These are phyloP conservation scores for Malassezia sympodialis DNA, from an alignment of 1,284 basidiomycete species.

Conservation along the genomic window DNA sequence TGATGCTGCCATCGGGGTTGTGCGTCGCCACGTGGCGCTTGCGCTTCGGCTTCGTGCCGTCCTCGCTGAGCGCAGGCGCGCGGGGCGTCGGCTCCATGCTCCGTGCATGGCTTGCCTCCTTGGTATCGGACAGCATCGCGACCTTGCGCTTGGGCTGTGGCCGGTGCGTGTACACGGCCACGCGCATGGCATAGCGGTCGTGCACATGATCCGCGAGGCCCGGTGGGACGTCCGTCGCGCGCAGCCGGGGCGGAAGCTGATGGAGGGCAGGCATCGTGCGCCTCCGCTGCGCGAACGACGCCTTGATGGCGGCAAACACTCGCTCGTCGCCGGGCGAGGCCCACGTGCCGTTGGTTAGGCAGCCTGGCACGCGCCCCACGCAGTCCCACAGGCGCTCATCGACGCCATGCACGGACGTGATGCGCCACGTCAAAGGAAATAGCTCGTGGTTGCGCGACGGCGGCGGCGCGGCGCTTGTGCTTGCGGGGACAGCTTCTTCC, in stretches of 20 bases:
- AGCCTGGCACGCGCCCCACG: constrained; percentile 33
- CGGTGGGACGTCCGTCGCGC: constrained; percentile 19
- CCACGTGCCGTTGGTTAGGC: constrained; percentile 21
- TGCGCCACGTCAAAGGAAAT: constrained; percentile 28
- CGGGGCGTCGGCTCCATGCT: background rate
- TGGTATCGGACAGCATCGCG: constrained; percentile 16
- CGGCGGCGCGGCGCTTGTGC: background rate
- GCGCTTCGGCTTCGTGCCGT: constrained; percentile 23
- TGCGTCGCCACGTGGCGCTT: constrained; percentile 45
- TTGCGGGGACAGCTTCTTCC: constrained; percentile 16
- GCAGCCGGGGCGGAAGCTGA: constrained; percentile 18
- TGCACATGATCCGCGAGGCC: constrained; percentile 37
- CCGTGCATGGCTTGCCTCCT: background rate
- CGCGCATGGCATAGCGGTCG: constrained; percentile 36
- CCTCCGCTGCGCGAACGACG: background rate
- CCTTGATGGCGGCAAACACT: background rate
- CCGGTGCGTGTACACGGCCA: constrained; percentile 25
- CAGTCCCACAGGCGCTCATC: constrained; percentile 40
- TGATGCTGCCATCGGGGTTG: constrained; percentile 42
- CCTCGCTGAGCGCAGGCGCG: background rate
- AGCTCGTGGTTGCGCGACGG: constrained; percentile 23
- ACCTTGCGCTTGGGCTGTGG: constrained; percentile 39
- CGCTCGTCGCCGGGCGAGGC: background rate
- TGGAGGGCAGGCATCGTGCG: constrained; percentile 18
- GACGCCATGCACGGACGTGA: constrained; percentile 22